Evolutionary conservation across 495 filamentous ascomycete species (phyloP).

Genomic region (Xylaria bambusicola): DNA sequence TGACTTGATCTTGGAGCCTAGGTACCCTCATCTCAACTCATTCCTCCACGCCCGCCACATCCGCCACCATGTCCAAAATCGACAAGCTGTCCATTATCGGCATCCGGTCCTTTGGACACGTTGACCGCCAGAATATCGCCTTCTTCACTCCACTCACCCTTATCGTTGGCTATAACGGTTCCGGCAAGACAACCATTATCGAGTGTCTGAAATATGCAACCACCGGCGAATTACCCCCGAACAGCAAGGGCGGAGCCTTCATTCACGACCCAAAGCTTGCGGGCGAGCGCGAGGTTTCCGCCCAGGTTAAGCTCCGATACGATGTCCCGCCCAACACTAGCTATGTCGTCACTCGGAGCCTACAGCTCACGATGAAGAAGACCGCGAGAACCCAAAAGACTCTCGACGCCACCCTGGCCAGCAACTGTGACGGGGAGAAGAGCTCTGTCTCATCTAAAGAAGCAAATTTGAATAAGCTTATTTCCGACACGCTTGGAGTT

Average conservation of each 20-base stretch:
- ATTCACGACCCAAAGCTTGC: conserved; percentile 94
- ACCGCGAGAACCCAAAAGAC: conserved; percentile 70
- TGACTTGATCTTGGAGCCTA: conserved; percentile 2
- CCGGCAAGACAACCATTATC: conserved; percentile 98
- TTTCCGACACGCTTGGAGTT: conserved; percentile 88
- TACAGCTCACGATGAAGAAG: conserved; percentile 88
- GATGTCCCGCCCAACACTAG: conserved; percentile 70
- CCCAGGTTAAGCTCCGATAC: conserved; percentile 89
- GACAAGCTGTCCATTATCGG: conserved; percentile 87
- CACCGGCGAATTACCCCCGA: conserved; percentile 89
- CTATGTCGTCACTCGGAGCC: conserved; percentile 76
- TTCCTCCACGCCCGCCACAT: neutral
- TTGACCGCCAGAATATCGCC: conserved; percentile 74
- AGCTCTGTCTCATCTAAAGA: conserved; percentile 74
- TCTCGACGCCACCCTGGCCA: conserved; percentile 73
- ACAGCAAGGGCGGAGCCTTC: conserved; percentile 92
- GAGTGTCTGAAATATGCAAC: conserved; percentile 99
- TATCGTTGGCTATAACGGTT: conserved; percentile 96
- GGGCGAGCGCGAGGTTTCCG: conserved; percentile 86
- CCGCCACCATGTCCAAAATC: conserved; percentile 65
- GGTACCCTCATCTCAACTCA: neutral
- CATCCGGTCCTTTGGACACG: conserved; percentile 88
- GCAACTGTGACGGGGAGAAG: conserved; percentile 79
- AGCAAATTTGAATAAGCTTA: conserved; percentile 75
- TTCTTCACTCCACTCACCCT: conserved; percentile 90